Percentiles rank a stretch among this genome's conserved stretches.
Evolutionary conservation across 805 yeast genomes (phyloP).

Genomic region (Sungouiozyma ichnusensis): DNA sequence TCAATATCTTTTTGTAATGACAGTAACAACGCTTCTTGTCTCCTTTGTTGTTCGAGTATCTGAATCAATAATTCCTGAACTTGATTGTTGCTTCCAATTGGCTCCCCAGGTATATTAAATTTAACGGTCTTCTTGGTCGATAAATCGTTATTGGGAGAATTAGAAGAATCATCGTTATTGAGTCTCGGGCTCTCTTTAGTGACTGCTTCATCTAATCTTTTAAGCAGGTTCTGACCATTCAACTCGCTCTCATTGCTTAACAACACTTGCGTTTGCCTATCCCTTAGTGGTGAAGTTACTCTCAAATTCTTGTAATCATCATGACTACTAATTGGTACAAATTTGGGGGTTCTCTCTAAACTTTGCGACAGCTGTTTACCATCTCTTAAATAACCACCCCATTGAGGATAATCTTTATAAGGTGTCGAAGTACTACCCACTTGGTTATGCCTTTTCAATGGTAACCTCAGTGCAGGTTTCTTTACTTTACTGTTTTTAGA

Average conservation of each 20-base stretch:
- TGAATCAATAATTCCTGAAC: conserved; percentile 7
- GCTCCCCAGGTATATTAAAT: conserved; percentile 17
- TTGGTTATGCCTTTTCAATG: conserved; percentile 7
- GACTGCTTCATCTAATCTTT: not conserved
- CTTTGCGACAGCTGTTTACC: conserved; percentile 4
- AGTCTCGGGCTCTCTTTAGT: not conserved
- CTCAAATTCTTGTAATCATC: conserved; percentile 12
- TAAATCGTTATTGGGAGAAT: conserved; percentile 3
- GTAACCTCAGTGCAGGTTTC: conserved; percentile 18
- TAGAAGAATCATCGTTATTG: not conserved
- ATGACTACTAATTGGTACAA: not conserved
- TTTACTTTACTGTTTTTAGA: conserved; percentile 10
- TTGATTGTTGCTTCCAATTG: not conserved
- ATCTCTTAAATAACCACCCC: not conserved
- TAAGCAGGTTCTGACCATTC: not conserved
- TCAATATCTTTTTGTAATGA: not conserved
- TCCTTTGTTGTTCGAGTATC: conserved; percentile 10
- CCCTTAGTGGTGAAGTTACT: conserved; percentile 21
- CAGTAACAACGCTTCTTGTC: not conserved
- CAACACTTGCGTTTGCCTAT: conserved; percentile 6
- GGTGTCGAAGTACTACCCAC: not conserved
- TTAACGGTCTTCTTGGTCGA: conserved; percentile 20
- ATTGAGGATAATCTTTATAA: not conserved
- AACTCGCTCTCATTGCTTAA: conserved; percentile 2
- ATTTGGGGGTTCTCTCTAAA: not conserved